phyloP scores from a whole-genome alignment of 2,329 filamentous ascomycete genomes.

The Scedosporium apiospermum region DNA sequence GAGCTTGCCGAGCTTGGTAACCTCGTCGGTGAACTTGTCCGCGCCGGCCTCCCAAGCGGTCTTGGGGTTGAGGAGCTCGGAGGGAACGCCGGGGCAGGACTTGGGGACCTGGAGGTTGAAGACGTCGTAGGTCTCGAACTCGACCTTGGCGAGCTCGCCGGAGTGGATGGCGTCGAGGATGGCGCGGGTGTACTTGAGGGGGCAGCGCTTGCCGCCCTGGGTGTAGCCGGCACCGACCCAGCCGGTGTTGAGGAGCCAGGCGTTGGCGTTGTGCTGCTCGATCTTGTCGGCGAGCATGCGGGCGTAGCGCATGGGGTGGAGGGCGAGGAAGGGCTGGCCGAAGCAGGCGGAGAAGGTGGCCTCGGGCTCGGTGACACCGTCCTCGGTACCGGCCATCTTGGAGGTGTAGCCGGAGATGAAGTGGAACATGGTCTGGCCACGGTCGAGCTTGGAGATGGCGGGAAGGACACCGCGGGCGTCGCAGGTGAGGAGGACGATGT shows the following conservation, averaged over 20 bases:
- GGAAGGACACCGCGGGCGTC: conserved; percentile 95
- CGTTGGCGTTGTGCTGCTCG: conserved; percentile 85
- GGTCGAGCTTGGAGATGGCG: conserved; percentile 92
- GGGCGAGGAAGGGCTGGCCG: conserved; percentile 95
- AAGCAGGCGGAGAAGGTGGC: conserved; percentile 99
- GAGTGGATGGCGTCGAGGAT: conserved; percentile 96
- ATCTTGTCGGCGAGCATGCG: conserved; percentile 99
- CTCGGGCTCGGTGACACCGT: conserved; percentile 92
- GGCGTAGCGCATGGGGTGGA: conserved; percentile 98
- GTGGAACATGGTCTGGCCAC: conserved; percentile 98
- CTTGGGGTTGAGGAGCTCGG: conserved; percentile 88
- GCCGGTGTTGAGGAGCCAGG: conserved; percentile 97
- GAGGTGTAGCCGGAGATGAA: conserved; percentile 99
- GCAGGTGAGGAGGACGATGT: conserved; percentile 97
- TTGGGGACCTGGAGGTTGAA: conserved; percentile 98
- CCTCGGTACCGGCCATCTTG: conserved; percentile 99
- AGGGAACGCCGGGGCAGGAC: conserved; percentile 77
- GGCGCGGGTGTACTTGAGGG: conserved; percentile 95
- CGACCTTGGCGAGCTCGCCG: conserved; percentile 82
- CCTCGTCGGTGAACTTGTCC: conserved; percentile 76
- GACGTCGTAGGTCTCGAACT: conserved; percentile 90
- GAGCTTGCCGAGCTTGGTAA: conserved; percentile 78
- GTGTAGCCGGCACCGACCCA: conserved; percentile 89
- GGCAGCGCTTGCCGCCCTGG: conserved; percentile 92
- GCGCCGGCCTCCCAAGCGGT: conserved; percentile 80